A percentile compares a stretch with the other conserved stretches of the same genome.
Conservation (phyloP, 306 rosid genomes). For the Dryas drummondii region DNA sequence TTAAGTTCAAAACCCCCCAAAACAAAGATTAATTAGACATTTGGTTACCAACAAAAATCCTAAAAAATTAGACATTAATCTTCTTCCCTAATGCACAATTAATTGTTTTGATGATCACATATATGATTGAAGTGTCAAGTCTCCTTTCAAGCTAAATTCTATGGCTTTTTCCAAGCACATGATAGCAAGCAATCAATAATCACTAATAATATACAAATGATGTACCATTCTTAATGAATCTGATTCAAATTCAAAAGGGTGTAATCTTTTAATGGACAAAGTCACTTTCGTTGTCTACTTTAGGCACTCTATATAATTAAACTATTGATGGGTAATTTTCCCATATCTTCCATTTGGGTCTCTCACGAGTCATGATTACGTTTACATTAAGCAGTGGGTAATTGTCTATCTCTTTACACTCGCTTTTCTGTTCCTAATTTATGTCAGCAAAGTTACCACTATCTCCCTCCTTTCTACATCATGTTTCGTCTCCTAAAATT, state of each 20-base stretch:
- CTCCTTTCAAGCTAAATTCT: conserved; percentile 5
- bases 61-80: not conserved
- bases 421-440: conserved; percentile 7
- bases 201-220: not conserved
- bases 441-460: not conserved
- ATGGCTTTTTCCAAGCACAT: conserved; percentile 22
- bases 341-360: conserved; percentile 21
- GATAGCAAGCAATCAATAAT: not conserved
- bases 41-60: not conserved
- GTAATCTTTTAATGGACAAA: conserved; percentile 13
- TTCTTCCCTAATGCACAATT: not conserved
- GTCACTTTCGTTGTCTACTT: conserved; percentile 9
- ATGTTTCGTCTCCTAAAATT: no score
- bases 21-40: no score
- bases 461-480: not conserved
- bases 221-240: not conserved
- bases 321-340: not conserved
- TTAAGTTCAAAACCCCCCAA: no score
- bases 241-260: not conserved
- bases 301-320: not conserved
- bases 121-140: conserved; percentile 16
- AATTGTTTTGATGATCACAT: conserved; percentile 12
- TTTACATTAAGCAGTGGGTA: conserved; percentile 16
- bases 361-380: conserved; percentile 20
- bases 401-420: not conserved